Evolutionary conservation across 2,329 filamentous ascomycete genomes (phyloP), one percentile per base, ranked within the genome.

Genomic region (Monilinia vaccinii-corymbosi): DNA sequence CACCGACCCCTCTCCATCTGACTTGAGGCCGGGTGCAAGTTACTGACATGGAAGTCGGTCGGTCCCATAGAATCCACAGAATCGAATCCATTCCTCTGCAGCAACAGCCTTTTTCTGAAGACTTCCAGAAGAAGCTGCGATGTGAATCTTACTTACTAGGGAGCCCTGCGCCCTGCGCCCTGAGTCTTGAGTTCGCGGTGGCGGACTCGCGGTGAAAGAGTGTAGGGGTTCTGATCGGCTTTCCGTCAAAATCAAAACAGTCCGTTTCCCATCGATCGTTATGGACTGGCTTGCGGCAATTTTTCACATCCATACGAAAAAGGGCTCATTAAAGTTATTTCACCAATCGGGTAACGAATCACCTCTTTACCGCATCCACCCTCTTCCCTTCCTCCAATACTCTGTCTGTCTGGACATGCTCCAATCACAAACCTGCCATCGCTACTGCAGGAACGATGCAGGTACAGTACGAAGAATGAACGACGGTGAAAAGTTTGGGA

Each of bases 381-480:
- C 28, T n/a, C 32, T 13, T 23, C 32, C 31, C n/a, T n/a, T n/a
- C n/a, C n/a, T n/a, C n/a, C n/a, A n/a, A n/a, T n/a, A n/a, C n/a
- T n/a, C n/a, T n/a, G n/a, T n/a, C n/a, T n/a, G n/a, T n/a, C n/a
- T 31, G 21, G 42, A 9, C n/a, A 51, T 38, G 34, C 11, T n/a
- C 18, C 34, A 52, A 42, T 21, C 18, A 42, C 18, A 51, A 42
- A 47, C 34, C 44, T 56, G 42, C 50, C 40, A 48, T 60, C 50
- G 45, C 58, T 65, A 52, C 67, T 68, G 67, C 67, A 69, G 66
- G 67, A 64, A 68, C 67, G 47, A 67, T 68, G 68, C 67, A 69
- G 68, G 68, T 66, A 70, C 67, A 67, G 68, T 66, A 70, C 67
- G 14, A 38, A 44, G 42, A 56, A 55, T 56, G 56, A 23, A 42